Base-by-base conservation (phyloP, 495 filamentous ascomycete species). In the Articulospora tetracladia region DNA sequence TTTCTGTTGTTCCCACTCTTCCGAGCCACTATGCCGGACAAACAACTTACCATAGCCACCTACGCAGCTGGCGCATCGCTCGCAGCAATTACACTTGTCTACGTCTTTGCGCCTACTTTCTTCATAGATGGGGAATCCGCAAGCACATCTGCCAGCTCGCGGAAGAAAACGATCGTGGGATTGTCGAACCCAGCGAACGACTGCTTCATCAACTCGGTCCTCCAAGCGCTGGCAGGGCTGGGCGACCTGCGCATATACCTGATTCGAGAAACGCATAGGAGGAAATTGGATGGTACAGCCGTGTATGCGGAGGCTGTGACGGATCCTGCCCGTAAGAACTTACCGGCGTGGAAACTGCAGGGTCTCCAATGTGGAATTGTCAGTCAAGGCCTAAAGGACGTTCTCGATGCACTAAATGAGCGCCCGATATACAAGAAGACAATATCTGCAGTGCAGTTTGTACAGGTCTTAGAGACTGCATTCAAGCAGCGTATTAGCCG, bases 151-250 rank as follows among this genome's bases (percentile, higher is more conserved):
- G 78, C 80, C 39, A 83, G 72, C 55, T 75, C 82, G 57, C 84
- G 90, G 51, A 96, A 93, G 74, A 93, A 91, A 70, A 89, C 89
- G 60, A 88, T 92, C 47, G 93, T 99, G 22, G 94, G 94, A 46
- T 80, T 99, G 25, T 78, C 79, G 17, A 99, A 99, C 67, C 83
- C 91, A 3, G 95, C 93, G 59, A 98, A 98, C 76, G 95, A 99
- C 73, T 99, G 94, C 77, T 99, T 98, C 77, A 97, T 99, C 77
- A 99, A 99, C 73, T 97, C 93, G 23, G 88, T 96, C 23, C 81
- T 98, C 32, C 94, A 99, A 74, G 92, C 91, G 0, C 79, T 99
- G 20, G 93, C 95, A n/a, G 94, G 94, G 1, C 79, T 98, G n/a
- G 88, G 87, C 2, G 92, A 98, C 65, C 79, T 99, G 63, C 87